Evolutionary conservation across 2,329 filamentous ascomycete species (phyloP), one percentile per base, ranked within the genome.

Genomic region (Epichloe baconii): DNA sequence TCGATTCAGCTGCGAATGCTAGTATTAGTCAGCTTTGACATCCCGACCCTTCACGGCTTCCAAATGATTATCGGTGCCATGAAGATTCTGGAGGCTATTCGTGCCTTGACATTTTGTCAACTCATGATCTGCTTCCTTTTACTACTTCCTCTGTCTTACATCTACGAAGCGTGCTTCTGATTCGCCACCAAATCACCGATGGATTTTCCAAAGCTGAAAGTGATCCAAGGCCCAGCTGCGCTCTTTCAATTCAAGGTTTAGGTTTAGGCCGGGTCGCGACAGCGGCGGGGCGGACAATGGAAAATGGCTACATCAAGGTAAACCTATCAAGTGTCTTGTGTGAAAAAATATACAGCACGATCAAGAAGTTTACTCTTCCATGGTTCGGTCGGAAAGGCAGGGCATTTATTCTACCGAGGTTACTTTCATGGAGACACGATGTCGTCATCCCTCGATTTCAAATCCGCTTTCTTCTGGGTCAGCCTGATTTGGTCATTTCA

Each of bases 391-490:
- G 70, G 49, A 60, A 66, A 3, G 66, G 64, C 35, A 59, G 64
- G 44, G 61, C 71, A 0, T 75, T 74, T 48, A 62, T 73, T 14
- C 63, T 70, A 0, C 71, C 71, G 2, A 64, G 69, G 0, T 64
- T 69, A 4, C 64, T 71, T 1, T 66, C 66, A 7, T 64, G 68
- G 2, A 64, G 69, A 1, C 62, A 68, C 21, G 71, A 75, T 44
- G 66, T 75, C 40, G 66, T 75, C 47, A 60, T 75, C 4, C 72
- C 72, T 2, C 64, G 61, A 3, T 66, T 65, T 0, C 69, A 73
- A 56, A 66, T 71, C 8, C 57, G 62, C 8, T n/a, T n/a, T n/a
- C n/a, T n/a, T n/a, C n/a, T n/a, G n/a, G n/a, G n/a, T n/a, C n/a
- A n/a, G n/a, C n/a, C n/a, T n/a, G n/a, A n/a, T n/a, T n/a, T n/a